Base-by-base conservation (phyloP, 2,329 filamentous ascomycete genomes). In the Exophiala spinifera region DNA sequence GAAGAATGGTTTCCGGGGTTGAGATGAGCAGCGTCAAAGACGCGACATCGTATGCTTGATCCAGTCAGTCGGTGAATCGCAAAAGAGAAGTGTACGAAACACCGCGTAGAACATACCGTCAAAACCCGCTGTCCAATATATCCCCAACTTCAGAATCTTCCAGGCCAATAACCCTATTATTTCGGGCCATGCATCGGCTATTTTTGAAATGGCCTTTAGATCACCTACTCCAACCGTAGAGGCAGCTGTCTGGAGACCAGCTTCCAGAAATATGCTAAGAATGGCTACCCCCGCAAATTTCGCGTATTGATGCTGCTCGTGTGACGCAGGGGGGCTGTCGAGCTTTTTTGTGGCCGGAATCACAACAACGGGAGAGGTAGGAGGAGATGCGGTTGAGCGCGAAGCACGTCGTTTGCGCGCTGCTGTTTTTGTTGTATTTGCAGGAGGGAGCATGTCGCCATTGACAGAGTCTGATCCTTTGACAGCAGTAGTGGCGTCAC, bases 51-150 rank as follows among this genome's bases (percentile, higher is more conserved):
- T 83, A 79, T 72, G 87, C 84, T 76, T 54, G 19, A 13, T 14
- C n/a, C 11, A 31, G 34, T 43, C 15, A 20, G 23, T 44, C 4
- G 17, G 21, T 19, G 37, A 28, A 25, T 11, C 15, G 43, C 21
- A 23, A 44, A n/a, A n/a, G n/a, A n/a, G 25, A 28, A 13, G 34
- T 34, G 17, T 10, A 31, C 28, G 3, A 31, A 31, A 10, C 28
- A 25, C 28, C 8, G 3, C 3, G 28, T 10, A 15, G 19, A 23
- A 61, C 70, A 57, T 59, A 77, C 74, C 69, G 70, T 95, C 89
- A 67, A 87, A 88, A 59, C 84, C 79, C 40, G 84, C 76, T 63
- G 81, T 81, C 89, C 90, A 96, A 44, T 82, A 86, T 44, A 91
- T 66, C 20, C 77, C 82, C 49, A 95, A 76, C 68, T 91, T 85